Conservation (phyloP, 129 eudicot genomes). For the Rutidosis leptorrhynchoides region DNA sequence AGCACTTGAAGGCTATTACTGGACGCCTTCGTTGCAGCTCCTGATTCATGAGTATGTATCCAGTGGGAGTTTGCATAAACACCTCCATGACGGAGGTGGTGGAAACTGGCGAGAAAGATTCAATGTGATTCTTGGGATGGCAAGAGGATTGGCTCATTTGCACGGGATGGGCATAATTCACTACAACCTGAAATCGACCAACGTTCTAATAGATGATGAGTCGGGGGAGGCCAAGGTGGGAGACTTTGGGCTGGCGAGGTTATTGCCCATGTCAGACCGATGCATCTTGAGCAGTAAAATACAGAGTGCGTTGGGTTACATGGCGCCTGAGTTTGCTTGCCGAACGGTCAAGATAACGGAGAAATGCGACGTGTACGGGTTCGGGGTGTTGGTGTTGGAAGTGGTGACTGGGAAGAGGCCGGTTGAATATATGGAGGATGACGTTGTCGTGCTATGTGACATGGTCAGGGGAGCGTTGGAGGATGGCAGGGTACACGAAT, state of each 20-base stretch:
- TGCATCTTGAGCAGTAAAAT: constrained; percentile 56
- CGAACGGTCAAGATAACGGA: constrained; percentile 79
- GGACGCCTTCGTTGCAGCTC: no score
- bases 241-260: constrained; percentile 69
- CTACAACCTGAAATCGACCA: constrained; percentile 77
- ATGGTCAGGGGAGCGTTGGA: constrained; percentile 65
- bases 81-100: constrained; percentile 76
- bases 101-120: constrained; percentile 80
- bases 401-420: constrained; percentile 73
- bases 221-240: constrained; percentile 48
- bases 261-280: constrained; percentile 52
- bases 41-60: no score
- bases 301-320: constrained; percentile 71
- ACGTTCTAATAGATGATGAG: constrained; percentile 71
- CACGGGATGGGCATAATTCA: constrained; percentile 83
- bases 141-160: constrained; percentile 80
- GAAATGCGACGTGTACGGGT: no score
- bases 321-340: constrained; percentile 86
- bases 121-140: constrained; percentile 68
- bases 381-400: constrained; percentile 70
- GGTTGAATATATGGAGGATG: constrained; percentile 81
- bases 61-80: no score
- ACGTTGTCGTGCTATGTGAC: constrained; percentile 64
- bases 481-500: constrained; percentile 70
- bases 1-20: no score